These are phyloP conservation scores for Lipomyces mesembrius DNA, from an alignment of 805 yeast genomes.

Conservation along the genomic window DNA sequence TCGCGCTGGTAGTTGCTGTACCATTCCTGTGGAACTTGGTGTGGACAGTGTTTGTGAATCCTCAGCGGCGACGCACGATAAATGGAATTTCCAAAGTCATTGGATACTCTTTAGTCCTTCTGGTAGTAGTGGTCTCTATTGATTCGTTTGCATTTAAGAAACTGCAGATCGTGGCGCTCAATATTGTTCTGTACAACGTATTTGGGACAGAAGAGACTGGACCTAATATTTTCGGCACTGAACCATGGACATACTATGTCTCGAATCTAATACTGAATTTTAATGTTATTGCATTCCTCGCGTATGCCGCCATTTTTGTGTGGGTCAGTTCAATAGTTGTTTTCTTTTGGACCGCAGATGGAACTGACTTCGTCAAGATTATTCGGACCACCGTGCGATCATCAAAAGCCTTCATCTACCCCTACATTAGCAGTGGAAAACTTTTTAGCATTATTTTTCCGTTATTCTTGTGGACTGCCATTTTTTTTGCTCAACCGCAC, in stretches of 20 bases:
- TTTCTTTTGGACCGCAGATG: not conserved
- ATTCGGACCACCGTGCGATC: conserved; percentile 5
- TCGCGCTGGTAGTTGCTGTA: conserved; percentile 64
- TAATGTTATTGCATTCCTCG: conserved; percentile 53
- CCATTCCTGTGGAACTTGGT: conserved; percentile 56
- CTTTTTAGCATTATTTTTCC: conserved; percentile 52
- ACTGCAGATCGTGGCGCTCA: conserved; percentile 68
- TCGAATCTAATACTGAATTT: conserved; percentile 75
- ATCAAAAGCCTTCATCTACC: conserved; percentile 2
- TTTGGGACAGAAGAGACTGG: conserved; percentile 72
- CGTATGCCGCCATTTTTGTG: conserved; percentile 34
- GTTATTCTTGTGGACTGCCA: conserved; percentile 63
- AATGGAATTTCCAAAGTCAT: conserved; percentile 37
- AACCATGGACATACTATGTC: conserved; percentile 73
- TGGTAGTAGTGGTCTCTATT: conserved; percentile 46
- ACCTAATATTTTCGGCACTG: conserved; percentile 89
- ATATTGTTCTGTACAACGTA: conserved; percentile 84
- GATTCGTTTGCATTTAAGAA: conserved; percentile 69
- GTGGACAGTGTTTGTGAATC: conserved; percentile 30
- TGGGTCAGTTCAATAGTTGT: conserved; percentile 21
- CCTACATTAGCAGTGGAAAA: conserved; percentile 19
- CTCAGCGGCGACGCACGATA: conserved; percentile 2
- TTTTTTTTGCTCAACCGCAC: conserved; percentile 80
- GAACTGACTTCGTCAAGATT: conserved; percentile 1
- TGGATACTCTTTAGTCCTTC: not conserved